These are phyloP conservation scores for Byssoonygena ceratinophila DNA, from an alignment of 2,329 filamentous ascomycete genomes.

Conservation along the genomic window DNA sequence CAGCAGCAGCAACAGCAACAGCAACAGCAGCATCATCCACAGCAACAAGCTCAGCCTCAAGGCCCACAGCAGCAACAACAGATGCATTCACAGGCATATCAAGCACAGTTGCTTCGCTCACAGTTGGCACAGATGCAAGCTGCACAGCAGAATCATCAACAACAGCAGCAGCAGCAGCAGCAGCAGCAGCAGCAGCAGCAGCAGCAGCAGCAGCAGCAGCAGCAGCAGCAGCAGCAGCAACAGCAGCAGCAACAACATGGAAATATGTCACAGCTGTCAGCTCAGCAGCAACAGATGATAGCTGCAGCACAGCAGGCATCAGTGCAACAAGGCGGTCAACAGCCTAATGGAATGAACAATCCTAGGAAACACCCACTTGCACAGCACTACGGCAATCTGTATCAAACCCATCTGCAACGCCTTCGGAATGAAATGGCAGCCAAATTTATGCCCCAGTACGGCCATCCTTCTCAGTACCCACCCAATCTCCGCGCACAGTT, in stretches of 20 bases:
- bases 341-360: slow-evolving; percentile 3
- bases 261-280: slow-evolving; percentile 23
- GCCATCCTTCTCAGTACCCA: slow-evolving; percentile 31
- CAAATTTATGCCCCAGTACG: slow-evolving; percentile 31
- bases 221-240: not conserved
- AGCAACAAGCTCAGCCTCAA: slow-evolving; percentile 14
- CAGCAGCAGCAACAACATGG: slow-evolving; percentile 22
- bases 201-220: slow-evolving; percentile 19
- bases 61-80: slow-evolving; percentile 14
- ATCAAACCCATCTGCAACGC: slow-evolving; percentile 28
- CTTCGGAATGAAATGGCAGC: slow-evolving; percentile 31
- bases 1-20: slow-evolving; percentile 6
- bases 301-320: slow-evolving; percentile 30
- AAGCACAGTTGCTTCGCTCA: slow-evolving; percentile 30
- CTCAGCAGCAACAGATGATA: slow-evolving; percentile 31
- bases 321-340: slow-evolving; percentile 15
- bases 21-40: slow-evolving; percentile 16
- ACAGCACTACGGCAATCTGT: slow-evolving; percentile 30
- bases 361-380: slow-evolving; percentile 16
- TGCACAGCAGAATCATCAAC: slow-evolving; percentile 23
- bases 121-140: slow-evolving; percentile 33
- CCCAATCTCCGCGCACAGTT: slow-evolving; percentile 32
- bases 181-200: slow-evolving; percentile 20
- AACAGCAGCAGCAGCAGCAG: slow-evolving; percentile 21
- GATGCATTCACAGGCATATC: slow-evolving; percentile 25